Percentiles rank a stretch among this genome's conserved stretches.
Conservation (phyloP, 1,284 basidiomycete species). For the Malassezia cuniculi region DNA sequence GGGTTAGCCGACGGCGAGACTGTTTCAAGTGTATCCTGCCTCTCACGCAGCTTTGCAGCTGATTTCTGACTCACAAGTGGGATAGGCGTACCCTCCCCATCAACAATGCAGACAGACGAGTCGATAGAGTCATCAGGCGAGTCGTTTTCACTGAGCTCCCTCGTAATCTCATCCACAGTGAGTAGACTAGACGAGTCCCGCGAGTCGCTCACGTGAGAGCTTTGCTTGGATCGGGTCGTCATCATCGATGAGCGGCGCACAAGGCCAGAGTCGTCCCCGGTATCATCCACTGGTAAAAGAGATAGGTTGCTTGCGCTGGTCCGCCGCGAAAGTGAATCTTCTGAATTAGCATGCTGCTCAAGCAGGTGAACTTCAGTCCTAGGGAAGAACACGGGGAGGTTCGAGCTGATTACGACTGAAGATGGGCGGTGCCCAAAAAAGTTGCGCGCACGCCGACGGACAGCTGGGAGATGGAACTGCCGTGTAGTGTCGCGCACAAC, state of each 20-base stretch:
- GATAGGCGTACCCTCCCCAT: slow-evolving; percentile 43
- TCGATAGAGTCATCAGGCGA: slow-evolving; percentile 14
- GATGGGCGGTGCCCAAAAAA: slow-evolving; percentile 97
- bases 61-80: too few relatives aligned
- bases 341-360: too few relatives aligned
- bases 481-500: too few relatives aligned
- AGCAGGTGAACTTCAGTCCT: slow-evolving; percentile 62
- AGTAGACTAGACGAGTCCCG: slow-evolving; percentile 81
- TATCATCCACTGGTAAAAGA: too few relatives aligned
- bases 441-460: slow-evolving; percentile 53
- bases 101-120: slow-evolving; percentile 21
- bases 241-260: too few relatives aligned
- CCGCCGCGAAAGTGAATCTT: too few relatives aligned
- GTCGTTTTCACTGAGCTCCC: slow-evolving; percentile 54
- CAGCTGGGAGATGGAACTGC: neutral
- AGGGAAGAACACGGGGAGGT: slow-evolving; percentile 91
- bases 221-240: too few relatives aligned
- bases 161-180: slow-evolving; percentile 94
- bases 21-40: too few relatives aligned
- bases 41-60: too few relatives aligned
- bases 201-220: slow-evolving; percentile 55
- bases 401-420: slow-evolving; percentile 89
- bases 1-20: too few relatives aligned
- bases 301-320: too few relatives aligned
- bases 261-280: too few relatives aligned